Evolutionary conservation across 352 stramenopile species (phyloP), one percentile per base, ranked within the genome.

Genomic region (Pythium dissotocum): DNA sequence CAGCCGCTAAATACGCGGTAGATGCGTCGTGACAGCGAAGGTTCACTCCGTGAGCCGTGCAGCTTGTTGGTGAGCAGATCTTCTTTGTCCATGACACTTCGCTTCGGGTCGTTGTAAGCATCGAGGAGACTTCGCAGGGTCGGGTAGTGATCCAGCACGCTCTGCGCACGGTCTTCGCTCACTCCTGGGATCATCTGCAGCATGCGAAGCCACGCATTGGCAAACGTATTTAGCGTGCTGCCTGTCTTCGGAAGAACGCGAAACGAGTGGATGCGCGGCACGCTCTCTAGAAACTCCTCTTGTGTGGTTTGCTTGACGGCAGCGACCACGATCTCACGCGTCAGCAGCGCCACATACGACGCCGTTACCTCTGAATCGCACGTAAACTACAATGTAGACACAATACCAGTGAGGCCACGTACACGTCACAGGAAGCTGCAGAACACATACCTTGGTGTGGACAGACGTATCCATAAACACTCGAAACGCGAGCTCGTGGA

Each of bases 141-240:
- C 24, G 84, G 84, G 33, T 85, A 93, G 49, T 85, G 71, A 55
- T 90, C 67, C 12, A 90, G 21, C 26, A 93, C 70, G 49, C 72
- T 78, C 67, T 93, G 84, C 24, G 84, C 84, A 16, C 85, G 85
- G 69, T 85, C 80, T 61, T 91, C 84, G 56, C 84, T 93, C 35
- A 91, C 80, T 13, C 80, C 77, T 5, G 84, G 84, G n/a, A 93
- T 82, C 24, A 88, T 83, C 65, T 89, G 84, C 18, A 93, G 76
- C 84, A 93, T 93, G n/a, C 82, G 84, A 13, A 93, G 69, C 84
- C 84, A 93, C 28, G 80, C 67, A 38, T 90, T 93, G 6, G 79
- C 76, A 57, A 76, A 82, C 0, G 24, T 48, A 64, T 86, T 91
- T 12, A 65, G 67, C 44, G 78, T 90, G 13, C 46, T 80, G 6